These are phyloP conservation scores for Amanita thiersii DNA, from an alignment of 768 basidiomycete genomes.

Conservation along the genomic window DNA sequence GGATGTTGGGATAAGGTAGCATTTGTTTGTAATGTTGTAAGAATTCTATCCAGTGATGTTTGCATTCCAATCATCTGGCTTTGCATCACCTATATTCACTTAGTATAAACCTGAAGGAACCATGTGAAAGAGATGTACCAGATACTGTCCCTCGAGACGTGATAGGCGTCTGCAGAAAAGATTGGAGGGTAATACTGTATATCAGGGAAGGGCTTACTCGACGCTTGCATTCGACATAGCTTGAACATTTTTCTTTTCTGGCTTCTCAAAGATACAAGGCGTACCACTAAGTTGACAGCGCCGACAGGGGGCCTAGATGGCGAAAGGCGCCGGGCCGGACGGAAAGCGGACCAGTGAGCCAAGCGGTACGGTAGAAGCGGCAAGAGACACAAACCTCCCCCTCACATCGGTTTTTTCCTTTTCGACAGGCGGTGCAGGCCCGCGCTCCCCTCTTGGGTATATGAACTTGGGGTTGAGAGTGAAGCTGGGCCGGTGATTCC, in stretches of 20 bases:
- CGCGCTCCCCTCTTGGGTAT: conserved; percentile 87
- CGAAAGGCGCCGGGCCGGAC: conserved; percentile 58
- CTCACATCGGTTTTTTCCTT: conserved; percentile 91
- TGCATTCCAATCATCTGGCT: conserved; percentile 96
- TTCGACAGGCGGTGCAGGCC: conserved; percentile 83
- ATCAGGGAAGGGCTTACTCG: conserved; percentile 44
- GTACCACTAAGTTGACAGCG: conserved; percentile 80
- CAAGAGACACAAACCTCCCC: conserved; percentile 60
- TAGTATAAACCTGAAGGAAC: conserved; percentile 1
- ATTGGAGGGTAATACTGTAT: neutral
- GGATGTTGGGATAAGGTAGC: conserved; percentile 25
- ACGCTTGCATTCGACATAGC: conserved; percentile 55
- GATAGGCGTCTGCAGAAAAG: conserved; percentile 56
- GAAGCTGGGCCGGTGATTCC: conserved; percentile 21
- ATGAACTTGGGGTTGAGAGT: conserved; percentile 37
- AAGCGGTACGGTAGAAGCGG: conserved; percentile 33
- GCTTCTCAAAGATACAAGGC: conserved; percentile 83
- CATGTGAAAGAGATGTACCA: conserved; percentile 36
- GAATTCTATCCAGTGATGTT: conserved; percentile 77
- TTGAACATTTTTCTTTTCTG: conserved; percentile 75
- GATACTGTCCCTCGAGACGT: conserved; percentile 78
- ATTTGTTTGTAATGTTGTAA: conserved; percentile 49
- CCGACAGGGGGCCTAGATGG: conserved; percentile 77
- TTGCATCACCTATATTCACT: conserved; percentile 63
- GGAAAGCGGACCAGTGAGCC: conserved; percentile 62